A percentile compares a stretch with the other conserved stretches of the same genome.
Evolutionary conservation across 768 basidiomycete species (phyloP).

Genomic region (Macrolepiota fuliginosa): DNA sequence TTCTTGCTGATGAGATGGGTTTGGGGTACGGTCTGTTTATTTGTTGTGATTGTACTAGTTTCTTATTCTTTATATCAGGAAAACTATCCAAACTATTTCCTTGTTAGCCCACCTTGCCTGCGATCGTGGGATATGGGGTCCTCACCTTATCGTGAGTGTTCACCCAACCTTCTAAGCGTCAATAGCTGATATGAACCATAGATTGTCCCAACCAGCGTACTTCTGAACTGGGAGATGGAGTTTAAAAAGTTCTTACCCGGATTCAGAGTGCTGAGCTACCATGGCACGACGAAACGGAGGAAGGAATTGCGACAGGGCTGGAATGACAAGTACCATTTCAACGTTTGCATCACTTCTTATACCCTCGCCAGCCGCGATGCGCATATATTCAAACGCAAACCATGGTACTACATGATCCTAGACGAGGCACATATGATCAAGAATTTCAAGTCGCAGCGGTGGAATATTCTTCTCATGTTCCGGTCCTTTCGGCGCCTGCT

Average conservation of each 20-base stretch:
- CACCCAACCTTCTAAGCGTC: not conserved
- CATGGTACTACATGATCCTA: conserved; percentile 95
- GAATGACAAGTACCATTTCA: conserved; percentile 87
- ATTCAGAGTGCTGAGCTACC: conserved; percentile 84
- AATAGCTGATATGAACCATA: conserved; percentile 26
- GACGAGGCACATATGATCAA: conserved; percentile 99
- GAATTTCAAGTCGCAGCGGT: conserved; percentile 91
- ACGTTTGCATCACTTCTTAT: conserved; percentile 94
- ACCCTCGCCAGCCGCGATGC: conserved; percentile 90
- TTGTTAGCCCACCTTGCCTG: conserved; percentile 91
- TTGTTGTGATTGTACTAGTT: not conserved
- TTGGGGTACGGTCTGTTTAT: conserved; percentile 58
- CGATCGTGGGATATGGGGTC: conserved; percentile 88
- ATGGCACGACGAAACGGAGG: conserved; percentile 85
- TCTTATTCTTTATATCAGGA: conserved; percentile 42
- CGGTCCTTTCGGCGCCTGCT: conserved; percentile 83
- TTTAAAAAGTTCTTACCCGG: conserved; percentile 95
- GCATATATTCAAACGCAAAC: conserved; percentile 87
- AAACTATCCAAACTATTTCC: conserved; percentile 96
- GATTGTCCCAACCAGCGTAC: conserved; percentile 90
- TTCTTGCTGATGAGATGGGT: conserved; percentile 93
- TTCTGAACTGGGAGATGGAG: conserved; percentile 96
- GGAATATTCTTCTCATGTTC: conserved; percentile 90
- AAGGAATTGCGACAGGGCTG: conserved; percentile 90
- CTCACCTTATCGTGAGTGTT: conserved; percentile 73